phyloP scores from a whole-genome alignment of 805 yeast genomes.

The Metschnikowia bowlesiae region DNA sequence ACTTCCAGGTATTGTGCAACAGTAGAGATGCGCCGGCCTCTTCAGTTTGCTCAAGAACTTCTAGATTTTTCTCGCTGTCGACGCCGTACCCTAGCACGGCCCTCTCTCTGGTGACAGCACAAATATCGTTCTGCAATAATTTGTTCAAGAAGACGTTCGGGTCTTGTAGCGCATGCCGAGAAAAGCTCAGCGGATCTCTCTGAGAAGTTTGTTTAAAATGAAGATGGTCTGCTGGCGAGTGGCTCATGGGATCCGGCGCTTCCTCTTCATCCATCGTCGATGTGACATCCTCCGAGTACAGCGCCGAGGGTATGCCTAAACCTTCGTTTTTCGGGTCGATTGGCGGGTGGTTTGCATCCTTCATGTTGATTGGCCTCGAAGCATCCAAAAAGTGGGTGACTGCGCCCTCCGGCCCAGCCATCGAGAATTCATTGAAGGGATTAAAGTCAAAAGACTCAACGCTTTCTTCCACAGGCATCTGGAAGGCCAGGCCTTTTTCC shows the following conservation, averaged over 20 bases:
- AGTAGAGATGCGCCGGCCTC: slow-evolving; percentile 47
- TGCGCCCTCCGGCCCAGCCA: slow-evolving; percentile 57
- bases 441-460: slow-evolving; percentile 61
- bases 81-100: slow-evolving; percentile 71
- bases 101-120: slow-evolving; percentile 64
- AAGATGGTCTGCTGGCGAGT: background rate
- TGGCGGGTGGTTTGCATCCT: background rate
- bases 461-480: slow-evolving; percentile 69
- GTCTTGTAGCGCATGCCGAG: slow-evolving; percentile 8
- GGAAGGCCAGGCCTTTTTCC: slow-evolving; percentile 82
- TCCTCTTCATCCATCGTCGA: slow-evolving; percentile 32
- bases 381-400: slow-evolving; percentile 40
- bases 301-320: background rate
- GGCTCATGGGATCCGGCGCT: slow-evolving; percentile 13
- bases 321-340: background rate
- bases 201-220: slow-evolving; percentile 3
- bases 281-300: slow-evolving; percentile 23
- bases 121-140: slow-evolving; percentile 66
- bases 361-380: background rate
- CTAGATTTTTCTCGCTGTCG: slow-evolving; percentile 60
- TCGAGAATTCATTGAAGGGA: slow-evolving; percentile 60
- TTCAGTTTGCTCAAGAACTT: slow-evolving; percentile 50
- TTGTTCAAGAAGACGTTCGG: slow-evolving; percentile 24
- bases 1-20: slow-evolving; percentile 80
- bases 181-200: background rate